A percentile compares a stretch with the other conserved stretches of the same genome.
These are phyloP conservation scores for Oryza glaberrima DNA, from an alignment of 176 grass and related monocot species.

Conservation along the genomic window DNA sequence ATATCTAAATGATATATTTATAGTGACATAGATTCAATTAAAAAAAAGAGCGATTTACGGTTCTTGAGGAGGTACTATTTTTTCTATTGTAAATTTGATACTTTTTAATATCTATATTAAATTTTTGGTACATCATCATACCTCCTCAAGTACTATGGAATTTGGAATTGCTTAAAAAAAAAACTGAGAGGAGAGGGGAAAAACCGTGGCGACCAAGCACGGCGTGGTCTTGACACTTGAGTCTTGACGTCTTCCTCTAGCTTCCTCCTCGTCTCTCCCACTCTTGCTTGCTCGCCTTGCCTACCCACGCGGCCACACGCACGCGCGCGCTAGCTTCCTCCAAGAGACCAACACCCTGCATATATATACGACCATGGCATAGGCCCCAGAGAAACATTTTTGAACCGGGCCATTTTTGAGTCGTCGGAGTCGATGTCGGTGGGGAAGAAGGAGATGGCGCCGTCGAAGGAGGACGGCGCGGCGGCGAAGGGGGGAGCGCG, in stretches of 20 bases:
- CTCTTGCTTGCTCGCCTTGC: not conserved
- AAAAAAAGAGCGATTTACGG: too few relatives aligned
- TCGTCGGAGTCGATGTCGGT: slow-evolving; percentile 41
- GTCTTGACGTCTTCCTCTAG: not conserved
- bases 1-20: too few relatives aligned
- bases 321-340: too few relatives aligned
- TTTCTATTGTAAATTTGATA: too few relatives aligned
- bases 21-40: too few relatives aligned
- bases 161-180: too few relatives aligned
- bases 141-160: too few relatives aligned
- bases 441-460: slow-evolving; percentile 13
- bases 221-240: not conserved
- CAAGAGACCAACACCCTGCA: not conserved
- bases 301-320: not conserved
- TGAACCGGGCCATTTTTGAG: not conserved
- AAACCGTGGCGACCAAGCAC: not conserved
- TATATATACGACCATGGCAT: not conserved
- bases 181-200: too few relatives aligned
- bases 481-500: not conserved
- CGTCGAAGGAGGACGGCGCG: slow-evolving; percentile 4
- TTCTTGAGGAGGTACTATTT: too few relatives aligned
- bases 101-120: too few relatives aligned
- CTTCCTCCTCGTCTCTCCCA: not conserved
- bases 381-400: not conserved
- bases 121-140: too few relatives aligned